Base-by-base conservation (phyloP, 2,329 filamentous ascomycete genomes). In the Venturia nashicola region DNA sequence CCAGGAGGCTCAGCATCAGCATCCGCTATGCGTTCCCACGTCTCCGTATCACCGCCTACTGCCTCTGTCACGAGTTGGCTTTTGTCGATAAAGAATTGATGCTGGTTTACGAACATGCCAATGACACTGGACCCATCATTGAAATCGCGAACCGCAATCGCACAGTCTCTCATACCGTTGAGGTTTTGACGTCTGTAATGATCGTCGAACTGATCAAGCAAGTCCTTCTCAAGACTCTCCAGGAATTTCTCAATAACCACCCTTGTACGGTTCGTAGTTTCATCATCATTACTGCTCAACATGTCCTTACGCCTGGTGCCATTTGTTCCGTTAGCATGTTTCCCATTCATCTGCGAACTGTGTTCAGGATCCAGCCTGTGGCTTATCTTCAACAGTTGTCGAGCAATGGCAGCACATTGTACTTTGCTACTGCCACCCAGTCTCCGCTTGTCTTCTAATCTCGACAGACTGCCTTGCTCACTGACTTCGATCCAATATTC, bases 81-180 rank as follows among this genome's bases (percentile, higher is more conserved):
- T 34, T 92, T 83, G 72, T 97, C 94, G 71, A 99, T 97, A 77
- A 99, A 99, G 81, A 99, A 99, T 71, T 96, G 91, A 76, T 99
- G 95, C 74, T 99, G 94, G 72, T 99, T 99, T 72, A 99, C 93
- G 74, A 97, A 99, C 12, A 93, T 82, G 16, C 90, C 93, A 75
- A 97, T 96, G 65, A 97, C 94, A 73, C 92, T 97, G 65, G 91
- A 86, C 61, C 94, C 94, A 62, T 94, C 91, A 74, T 93, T 96
- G 80, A 99, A 99, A 76, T 97, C 94, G 72, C 94, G 84, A 67
- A 99, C 80, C 51, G 97, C 94, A 71, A 90, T 90, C 63, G 95
- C 90, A 73, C 94, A 99, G 73, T 97, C 94, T 77, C 90, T 88
- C 95, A 99, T 99, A 70, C 95, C 92, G 68, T 97, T 91, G 71